Evolutionary conservation across 352 stramenopile genomes (phyloP).

Genomic region (Stephanocyclus meneghinianus): DNA sequence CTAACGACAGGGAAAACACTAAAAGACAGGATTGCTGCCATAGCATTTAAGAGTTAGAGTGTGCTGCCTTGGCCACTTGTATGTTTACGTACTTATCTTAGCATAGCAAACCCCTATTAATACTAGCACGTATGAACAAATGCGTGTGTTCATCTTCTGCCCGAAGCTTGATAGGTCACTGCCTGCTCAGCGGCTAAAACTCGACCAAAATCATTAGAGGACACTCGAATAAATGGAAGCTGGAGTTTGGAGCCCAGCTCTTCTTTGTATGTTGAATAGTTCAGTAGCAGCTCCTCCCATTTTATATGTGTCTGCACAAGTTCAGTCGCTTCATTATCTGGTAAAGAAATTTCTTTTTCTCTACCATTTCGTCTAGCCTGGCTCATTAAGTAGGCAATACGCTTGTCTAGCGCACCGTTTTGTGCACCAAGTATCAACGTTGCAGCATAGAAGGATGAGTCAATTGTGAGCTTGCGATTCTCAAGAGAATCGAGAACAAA

Average conservation of each 20-base stretch:
- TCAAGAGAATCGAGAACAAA: slow-evolving; percentile 74
- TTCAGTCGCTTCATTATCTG: slow-evolving; percentile 20
- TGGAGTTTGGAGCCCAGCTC: slow-evolving; percentile 24
- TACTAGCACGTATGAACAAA: too few species aligned
- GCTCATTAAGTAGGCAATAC: slow-evolving; percentile 63
- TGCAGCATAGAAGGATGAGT: slow-evolving; percentile 66
- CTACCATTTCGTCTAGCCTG: slow-evolving; percentile 29
- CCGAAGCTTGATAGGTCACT: slow-evolving; percentile 29
- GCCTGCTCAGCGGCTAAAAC: slow-evolving; percentile 66
- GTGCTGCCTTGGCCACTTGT: background rate
- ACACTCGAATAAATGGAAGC: slow-evolving; percentile 48
- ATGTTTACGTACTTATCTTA: background rate
- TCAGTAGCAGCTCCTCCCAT: slow-evolving; percentile 65
- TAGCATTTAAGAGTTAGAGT: slow-evolving; percentile 7
- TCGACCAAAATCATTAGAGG: slow-evolving; percentile 50
- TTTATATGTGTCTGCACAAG: background rate
- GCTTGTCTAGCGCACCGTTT: slow-evolving; percentile 57
- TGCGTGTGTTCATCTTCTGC: background rate
- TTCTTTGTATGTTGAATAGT: slow-evolving; percentile 59
- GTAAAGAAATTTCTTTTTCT: slow-evolving; percentile 44
- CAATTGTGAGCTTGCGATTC: slow-evolving; percentile 62
- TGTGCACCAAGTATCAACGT: slow-evolving; percentile 57
- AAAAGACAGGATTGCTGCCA: slow-evolving; percentile 1
- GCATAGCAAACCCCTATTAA: too few species aligned
- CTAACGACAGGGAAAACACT: background rate